Base-by-base conservation (phyloP, 2,329 filamentous ascomycete species). In the Exophiala phaeomuriformis region DNA sequence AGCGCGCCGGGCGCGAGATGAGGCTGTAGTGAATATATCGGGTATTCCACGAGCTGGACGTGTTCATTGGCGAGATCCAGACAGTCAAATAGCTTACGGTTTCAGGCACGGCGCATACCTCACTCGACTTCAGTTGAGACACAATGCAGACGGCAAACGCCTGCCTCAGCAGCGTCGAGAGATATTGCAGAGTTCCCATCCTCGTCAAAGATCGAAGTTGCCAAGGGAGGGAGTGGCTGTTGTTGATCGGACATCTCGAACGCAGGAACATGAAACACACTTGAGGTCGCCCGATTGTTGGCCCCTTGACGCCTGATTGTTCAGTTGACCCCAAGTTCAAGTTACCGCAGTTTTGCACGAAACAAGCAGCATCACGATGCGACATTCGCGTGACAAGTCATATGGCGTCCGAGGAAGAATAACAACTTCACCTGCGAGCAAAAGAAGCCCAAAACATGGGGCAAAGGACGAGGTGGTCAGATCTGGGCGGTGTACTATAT, bases 171-270 rank as follows among this genome's bases (percentile, higher is more conserved):
- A 36, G 32, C 51, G 7, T 52, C 46, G 33, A 42, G 41, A 55
- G 35, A 27, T 39, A 32, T 35, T 29, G 41, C 46, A 53, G 29
- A 52, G 35, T 8, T 10, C 27, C 19, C 49, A 46, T 32, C 49
- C 47, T 53, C 53, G 51, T 57, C 57, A 61, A 43, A 48, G 52
- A 31, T 51, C 40, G 28, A 30, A 46, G 31, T 28, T 50, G 46
- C 37, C 32, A 41, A 9, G n/a, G 10, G 29, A 60, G 52, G 53
- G 60, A 62, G 46, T 62, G 60, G 60, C 47, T 61, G 49, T 35
- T 44, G 52, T 49, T 55, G 19, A 51, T 40, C 37, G 48, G 47
- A 43, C 47, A 40, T 32, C 31, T 37, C 52, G 45, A 33, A 36
- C 47, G 45, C 19, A 19, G 19, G 19, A 56, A 51, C 43, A 49